Base-by-base conservation (phyloP, 768 basidiomycete species). In the Sistotremastrum niveocremeum region DNA sequence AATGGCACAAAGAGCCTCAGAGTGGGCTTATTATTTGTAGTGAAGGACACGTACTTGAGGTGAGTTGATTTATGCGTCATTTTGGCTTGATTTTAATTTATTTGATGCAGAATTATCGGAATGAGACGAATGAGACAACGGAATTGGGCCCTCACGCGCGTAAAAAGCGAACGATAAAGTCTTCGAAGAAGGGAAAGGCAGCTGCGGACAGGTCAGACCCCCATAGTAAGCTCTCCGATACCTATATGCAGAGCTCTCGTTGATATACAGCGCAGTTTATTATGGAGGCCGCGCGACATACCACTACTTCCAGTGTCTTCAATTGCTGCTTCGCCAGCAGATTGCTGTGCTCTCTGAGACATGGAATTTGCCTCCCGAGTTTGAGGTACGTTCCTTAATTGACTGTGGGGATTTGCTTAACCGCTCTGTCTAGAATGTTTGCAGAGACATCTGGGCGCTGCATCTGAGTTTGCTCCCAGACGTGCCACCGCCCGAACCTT, bases 41-140 rank as follows among this genome's bases (percentile, higher is more conserved):
- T 52, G 91, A 95, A 57, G 91, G 91, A 7, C 91, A 95, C 60
- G 75, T 94, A 49, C 72, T 90, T 32, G 84, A 88, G 73, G 89
- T 88, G 58, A 52, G 64, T 54, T 34, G n/a, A 7, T 33, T 20
- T 9, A 20, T 9, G 28, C 41, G 12, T 29, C 37, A 37, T 36
- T 51, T 37, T 7, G 34, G 12, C 7, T 11, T 34, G 30, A 32
- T 30, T 30, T 34, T 20, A 20, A 38, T 20, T 7, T 11, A 5
- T 34, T 4, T 31, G 37, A 31, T 7, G 39, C 47, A 93, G 89
- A 78, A 82, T 54, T 91, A 90, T 60, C 70, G 87, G 42, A 82
- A 79, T 39, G 91, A 95, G 63, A 76, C 76, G 7, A 74, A 66
- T 8, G 84, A 89, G 46, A 65, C 75, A n/a, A 76, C 77, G 28